phyloP scores from a whole-genome alignment of 495 filamentous ascomycete genomes.

The Penicillium robsamsonii region DNA sequence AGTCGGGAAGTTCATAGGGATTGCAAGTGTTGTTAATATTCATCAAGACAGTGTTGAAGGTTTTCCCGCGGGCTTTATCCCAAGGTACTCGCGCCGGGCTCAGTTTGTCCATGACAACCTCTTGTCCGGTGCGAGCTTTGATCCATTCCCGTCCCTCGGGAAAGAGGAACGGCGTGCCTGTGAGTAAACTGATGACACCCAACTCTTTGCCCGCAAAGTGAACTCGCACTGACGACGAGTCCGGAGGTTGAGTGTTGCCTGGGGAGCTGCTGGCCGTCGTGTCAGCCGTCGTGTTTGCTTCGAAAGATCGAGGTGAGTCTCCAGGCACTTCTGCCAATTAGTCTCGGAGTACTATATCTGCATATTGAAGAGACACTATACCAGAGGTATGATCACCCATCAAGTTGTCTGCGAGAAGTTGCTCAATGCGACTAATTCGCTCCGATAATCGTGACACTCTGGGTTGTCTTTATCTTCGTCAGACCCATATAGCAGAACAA shows the following conservation, averaged over 20 bases:
- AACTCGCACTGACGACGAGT: conserved; percentile 38
- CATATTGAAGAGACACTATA: conserved; percentile 6
- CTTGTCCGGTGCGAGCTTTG: conserved; percentile 44
- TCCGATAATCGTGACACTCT: conserved; percentile 35
- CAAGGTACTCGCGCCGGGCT: conserved; percentile 33
- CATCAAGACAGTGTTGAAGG: conserved; percentile 24
- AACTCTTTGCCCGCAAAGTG: conserved; percentile 51
- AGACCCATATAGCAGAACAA: neutral
- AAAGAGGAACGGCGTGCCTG: conserved; percentile 47
- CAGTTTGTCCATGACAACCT: conserved; percentile 36
- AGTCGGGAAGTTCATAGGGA: conserved; percentile 32
- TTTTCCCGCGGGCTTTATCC: conserved; percentile 35
- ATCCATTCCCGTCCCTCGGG: conserved; percentile 48
- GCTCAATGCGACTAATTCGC: conserved; percentile 43
- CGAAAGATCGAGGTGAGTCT: conserved; percentile 11
- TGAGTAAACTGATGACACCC: conserved; percentile 45
- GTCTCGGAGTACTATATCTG: neutral
- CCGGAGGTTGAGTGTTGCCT: conserved; percentile 17
- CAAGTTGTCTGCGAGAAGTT: conserved; percentile 36
- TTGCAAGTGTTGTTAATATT: conserved; percentile 21
- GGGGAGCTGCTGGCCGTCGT: conserved; percentile 24
- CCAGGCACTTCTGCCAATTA: conserved; percentile 8
- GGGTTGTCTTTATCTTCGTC: conserved; percentile 26
- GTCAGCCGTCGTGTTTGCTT: conserved; percentile 11
- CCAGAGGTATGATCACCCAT: conserved; percentile 21